Evolutionary conservation across 805 yeast genomes (phyloP).

Genomic region (Metschnikowia santaceciliae): DNA sequence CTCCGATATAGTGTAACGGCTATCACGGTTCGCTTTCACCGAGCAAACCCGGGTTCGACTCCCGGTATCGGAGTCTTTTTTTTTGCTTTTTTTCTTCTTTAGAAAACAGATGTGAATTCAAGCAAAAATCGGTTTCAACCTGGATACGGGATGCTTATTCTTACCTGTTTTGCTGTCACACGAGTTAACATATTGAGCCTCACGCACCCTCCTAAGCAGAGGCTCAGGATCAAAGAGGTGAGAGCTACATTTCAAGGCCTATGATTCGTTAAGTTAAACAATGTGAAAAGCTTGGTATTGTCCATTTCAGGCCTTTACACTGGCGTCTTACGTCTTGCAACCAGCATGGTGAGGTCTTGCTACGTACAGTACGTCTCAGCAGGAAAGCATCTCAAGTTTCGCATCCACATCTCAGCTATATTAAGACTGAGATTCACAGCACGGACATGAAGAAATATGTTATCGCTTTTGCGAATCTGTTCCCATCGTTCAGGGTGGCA

Average conservation of each 20-base stretch:
- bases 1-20: slow-evolving; percentile 80
- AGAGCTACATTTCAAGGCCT: no score
- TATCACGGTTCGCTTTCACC: slow-evolving; percentile 83
- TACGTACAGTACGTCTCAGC: neutral
- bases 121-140: no score
- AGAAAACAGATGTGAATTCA: no score
- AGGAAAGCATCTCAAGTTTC: slow-evolving; percentile 3
- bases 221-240: no score
- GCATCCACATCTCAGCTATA: slow-evolving; percentile 1
- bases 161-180: no score
- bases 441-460: slow-evolving; percentile 54
- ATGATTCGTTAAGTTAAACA: no score
- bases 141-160: no score
- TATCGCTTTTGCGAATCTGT: slow-evolving; percentile 81
- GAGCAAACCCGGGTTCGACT: slow-evolving; percentile 84
- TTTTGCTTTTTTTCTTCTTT: neutral
- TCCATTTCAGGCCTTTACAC: neutral
- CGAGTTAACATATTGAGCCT: no score
- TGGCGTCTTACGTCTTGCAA: neutral
- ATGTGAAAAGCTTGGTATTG: neutral
- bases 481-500: slow-evolving; percentile 71
- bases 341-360: slow-evolving; percentile 9
- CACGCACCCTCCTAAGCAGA: no score
- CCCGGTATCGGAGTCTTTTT: slow-evolving; percentile 68
- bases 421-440: neutral